Evolutionary conservation across 805 yeast genomes (phyloP).

Genomic region (Candida sphagnicola): DNA sequence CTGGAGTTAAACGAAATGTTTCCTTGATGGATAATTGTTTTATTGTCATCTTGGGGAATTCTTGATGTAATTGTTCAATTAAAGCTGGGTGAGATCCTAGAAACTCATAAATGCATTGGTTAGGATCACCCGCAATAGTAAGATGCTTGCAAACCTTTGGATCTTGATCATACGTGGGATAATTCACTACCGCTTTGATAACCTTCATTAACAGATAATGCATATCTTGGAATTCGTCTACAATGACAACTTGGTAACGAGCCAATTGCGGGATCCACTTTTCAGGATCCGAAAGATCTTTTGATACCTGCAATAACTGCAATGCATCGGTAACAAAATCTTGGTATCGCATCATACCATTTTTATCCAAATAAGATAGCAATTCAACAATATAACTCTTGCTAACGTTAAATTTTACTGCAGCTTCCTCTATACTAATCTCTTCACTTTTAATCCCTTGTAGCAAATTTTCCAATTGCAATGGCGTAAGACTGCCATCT

Average conservation of each 20-base stretch:
- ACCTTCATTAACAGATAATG: constrained; percentile 47
- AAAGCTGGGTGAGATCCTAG: constrained; percentile 47
- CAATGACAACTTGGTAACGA: constrained; percentile 39
- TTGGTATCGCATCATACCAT: constrained; percentile 32
- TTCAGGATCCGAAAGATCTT: constrained; percentile 9
- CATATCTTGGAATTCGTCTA: constrained; percentile 76
- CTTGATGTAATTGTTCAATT: constrained; percentile 19
- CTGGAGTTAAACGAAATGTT: constrained; percentile 61
- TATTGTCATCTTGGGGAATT: constrained; percentile 16
- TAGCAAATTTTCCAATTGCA: constrained; percentile 21
- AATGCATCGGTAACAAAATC: constrained; percentile 33
- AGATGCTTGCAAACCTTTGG: constrained; percentile 41
- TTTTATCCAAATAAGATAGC: constrained; percentile 23
- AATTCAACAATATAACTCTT: constrained; percentile 23
- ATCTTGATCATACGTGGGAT: constrained; percentile 20
- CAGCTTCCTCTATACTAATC: constrained; percentile 18
- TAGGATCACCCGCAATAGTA: constrained; percentile 66
- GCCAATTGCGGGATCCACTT: constrained; percentile 19
- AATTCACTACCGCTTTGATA: constrained; percentile 32
- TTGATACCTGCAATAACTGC: constrained; percentile 22
- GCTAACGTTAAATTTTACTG: constrained; percentile 19
- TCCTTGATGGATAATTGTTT: constrained; percentile 40
- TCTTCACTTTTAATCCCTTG: constrained; percentile 19
- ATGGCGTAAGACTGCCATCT: constrained; percentile 19
- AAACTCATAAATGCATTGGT: constrained; percentile 68